These are phyloP conservation scores for Sonneratia alba DNA, from an alignment of 345 rosid species.

Conservation along the genomic window DNA sequence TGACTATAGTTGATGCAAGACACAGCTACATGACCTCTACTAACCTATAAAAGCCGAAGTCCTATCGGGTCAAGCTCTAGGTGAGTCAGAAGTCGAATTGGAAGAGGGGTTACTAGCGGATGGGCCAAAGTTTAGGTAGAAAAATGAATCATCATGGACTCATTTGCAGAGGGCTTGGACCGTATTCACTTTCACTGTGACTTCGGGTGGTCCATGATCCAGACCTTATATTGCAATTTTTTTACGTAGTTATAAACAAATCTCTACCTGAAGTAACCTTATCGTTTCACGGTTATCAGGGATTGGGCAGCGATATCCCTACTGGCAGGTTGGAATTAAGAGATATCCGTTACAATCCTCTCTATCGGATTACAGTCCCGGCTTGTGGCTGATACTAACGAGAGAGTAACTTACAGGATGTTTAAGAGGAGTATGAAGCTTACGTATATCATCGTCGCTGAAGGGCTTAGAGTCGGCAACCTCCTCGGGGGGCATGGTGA, in stretches of 20 bases:
- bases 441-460: conserved; percentile 86
- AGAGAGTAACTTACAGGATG: no score
- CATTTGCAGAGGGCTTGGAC: neutral
- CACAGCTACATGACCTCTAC: neutral
- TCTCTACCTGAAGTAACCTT: no score
- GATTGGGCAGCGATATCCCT: neutral
- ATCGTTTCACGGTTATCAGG: neutral
- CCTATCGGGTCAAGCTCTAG: neutral
- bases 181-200: neutral
- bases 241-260: no score
- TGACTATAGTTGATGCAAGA: neutral
- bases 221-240: neutral
- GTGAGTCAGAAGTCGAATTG: neutral
- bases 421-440: conserved; percentile 1
- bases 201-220: neutral
- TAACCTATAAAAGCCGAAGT: neutral
- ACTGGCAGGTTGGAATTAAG: no score
- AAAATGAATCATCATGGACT: neutral
- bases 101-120: neutral
- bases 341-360: neutral
- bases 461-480: conserved; percentile 67
- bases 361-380: no score
- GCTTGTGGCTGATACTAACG: no score
- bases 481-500: conserved; percentile 74
- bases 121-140: neutral